A percentile compares a stretch with the other conserved stretches of the same genome.
These are phyloP conservation scores for Metroxylon sagu DNA, from an alignment of 176 grass and related monocot genomes.

Conservation along the genomic window DNA sequence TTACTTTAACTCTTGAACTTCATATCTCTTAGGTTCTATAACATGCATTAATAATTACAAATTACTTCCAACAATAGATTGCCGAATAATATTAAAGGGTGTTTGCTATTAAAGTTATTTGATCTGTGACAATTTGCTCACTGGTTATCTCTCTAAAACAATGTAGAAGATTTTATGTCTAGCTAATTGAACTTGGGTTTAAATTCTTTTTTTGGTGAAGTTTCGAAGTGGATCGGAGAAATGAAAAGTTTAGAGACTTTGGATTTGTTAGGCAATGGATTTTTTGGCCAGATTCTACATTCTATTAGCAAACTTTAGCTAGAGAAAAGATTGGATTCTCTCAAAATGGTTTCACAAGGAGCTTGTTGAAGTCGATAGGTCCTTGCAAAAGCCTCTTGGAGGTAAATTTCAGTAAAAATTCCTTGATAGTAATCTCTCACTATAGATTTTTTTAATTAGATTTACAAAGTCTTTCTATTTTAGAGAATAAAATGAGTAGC, in stretches of 20 bases:
- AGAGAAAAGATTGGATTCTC: conserved; percentile 9
- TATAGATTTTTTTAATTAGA: conserved; percentile 60
- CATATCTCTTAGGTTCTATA: too few relatives aligned
- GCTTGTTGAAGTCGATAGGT: conserved; percentile 26
- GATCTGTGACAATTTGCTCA: conserved; percentile 68
- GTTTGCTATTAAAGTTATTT: conserved; percentile 48
- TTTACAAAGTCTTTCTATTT: conserved; percentile 53
- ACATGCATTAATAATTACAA: too few relatives aligned
- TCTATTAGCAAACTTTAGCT: background rate
- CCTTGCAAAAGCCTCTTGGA: conserved; percentile 52
- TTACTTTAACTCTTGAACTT: too few relatives aligned
- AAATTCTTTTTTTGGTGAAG: conserved; percentile 51
- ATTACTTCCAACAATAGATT: too few relatives aligned
- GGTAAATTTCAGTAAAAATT: conserved; percentile 55
- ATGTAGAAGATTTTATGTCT: conserved; percentile 40
- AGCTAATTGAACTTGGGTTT: conserved; percentile 39
- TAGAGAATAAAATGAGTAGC: conserved; percentile 58
- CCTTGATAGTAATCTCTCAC: conserved; percentile 59
- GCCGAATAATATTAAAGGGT: conserved; percentile 56
- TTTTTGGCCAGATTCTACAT: conserved; percentile 53
- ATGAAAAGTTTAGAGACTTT: conserved; percentile 60
- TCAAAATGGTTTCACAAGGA: background rate
- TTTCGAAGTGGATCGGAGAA: conserved; percentile 78
- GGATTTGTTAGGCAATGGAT: conserved; percentile 59
- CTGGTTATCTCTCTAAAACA: conserved; percentile 43